A percentile compares a stretch with the other conserved stretches of the same genome.
Evolutionary conservation across 2,329 filamentous ascomycete species (phyloP).

Genomic region (Claviceps sp.): DNA sequence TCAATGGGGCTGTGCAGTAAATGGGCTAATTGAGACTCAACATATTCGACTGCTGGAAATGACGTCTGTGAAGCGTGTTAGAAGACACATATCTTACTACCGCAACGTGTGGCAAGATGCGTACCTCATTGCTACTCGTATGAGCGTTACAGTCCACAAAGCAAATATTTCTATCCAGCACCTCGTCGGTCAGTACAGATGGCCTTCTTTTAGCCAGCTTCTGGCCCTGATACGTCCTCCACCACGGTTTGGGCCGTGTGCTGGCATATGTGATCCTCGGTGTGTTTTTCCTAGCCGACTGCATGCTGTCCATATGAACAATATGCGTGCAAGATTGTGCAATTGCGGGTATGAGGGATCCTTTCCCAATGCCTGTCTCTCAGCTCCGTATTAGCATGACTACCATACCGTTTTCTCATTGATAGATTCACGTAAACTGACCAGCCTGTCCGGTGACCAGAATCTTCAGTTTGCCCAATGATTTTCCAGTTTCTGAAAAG

Average conservation of each 20-base stretch:
- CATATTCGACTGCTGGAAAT: constrained; percentile 44
- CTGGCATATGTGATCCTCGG: constrained; percentile 64
- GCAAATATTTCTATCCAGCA: constrained; percentile 83
- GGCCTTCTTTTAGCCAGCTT: constrained; percentile 44
- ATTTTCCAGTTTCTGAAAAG: constrained; percentile 77
- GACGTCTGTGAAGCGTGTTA: not conserved
- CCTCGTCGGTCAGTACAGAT: constrained; percentile 51
- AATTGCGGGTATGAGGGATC: constrained; percentile 76
- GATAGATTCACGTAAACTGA: constrained; percentile 19
- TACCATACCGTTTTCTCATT: not conserved
- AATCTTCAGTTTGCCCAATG: constrained; percentile 77
- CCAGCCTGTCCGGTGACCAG: constrained; percentile 70
- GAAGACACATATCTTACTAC: not conserved
- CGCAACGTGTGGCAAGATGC: constrained; percentile 10
- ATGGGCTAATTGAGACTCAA: constrained; percentile 37
- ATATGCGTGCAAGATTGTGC: constrained; percentile 82
- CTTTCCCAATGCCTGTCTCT: constrained; percentile 64
- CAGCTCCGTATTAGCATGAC: not conserved
- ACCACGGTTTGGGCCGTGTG: constrained; percentile 72
- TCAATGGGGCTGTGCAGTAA: constrained; percentile 39
- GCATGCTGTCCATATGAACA: constrained; percentile 71
- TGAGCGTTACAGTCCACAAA: constrained; percentile 77
- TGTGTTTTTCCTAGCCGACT: constrained; percentile 14
- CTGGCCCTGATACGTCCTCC: constrained; percentile 74
- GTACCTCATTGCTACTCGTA: constrained; percentile 37